These are phyloP conservation scores for Sugiyamaella novakii DNA, from an alignment of 1,139 yeast species.

Conservation along the genomic window DNA sequence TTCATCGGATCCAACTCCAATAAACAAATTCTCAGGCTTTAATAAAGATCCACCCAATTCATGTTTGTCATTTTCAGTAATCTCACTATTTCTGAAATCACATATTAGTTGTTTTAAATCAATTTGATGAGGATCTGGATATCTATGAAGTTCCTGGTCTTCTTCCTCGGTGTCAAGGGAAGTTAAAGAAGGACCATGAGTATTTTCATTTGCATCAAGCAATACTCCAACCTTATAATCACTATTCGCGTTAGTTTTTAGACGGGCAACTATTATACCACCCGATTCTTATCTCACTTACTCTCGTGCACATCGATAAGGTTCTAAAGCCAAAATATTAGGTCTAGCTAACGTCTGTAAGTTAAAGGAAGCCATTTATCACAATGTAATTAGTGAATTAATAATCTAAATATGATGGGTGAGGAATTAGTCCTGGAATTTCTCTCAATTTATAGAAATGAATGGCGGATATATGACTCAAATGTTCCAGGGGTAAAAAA, in stretches of 20 bases:
- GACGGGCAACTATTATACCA: neutral
- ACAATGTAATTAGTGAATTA: too few species aligned
- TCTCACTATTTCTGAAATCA: conserved; percentile 62
- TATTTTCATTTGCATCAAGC: conserved; percentile 93
- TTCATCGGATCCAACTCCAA: conserved; percentile 98
- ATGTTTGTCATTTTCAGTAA: conserved; percentile 21
- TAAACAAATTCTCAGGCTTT: conserved; percentile 69
- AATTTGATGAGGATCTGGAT: conserved; percentile 96
- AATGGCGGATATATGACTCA: neutral
- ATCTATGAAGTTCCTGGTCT: conserved; percentile 66
- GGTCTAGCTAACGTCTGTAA: conserved; percentile 72
- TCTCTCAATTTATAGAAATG: neutral
- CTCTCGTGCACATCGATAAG: conserved; percentile 96
- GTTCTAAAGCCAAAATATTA: conserved; percentile 75
- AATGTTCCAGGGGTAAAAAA: neutral
- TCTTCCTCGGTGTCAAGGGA: conserved; percentile 45
- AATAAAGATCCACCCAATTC: conserved; percentile 37
- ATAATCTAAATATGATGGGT: too few species aligned
- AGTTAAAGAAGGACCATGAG: conserved; percentile 81
- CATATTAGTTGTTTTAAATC: conserved; percentile 73
- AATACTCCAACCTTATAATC: conserved; percentile 84
- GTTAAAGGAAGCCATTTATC: conserved; percentile 50
- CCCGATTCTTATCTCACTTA: conserved; percentile 28
- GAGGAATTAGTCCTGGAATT: too few species aligned
- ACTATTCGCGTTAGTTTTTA: conserved; percentile 28